Conservation (phyloP, 176 grass and related monocot species). For the Juncus inflexus region DNA sequence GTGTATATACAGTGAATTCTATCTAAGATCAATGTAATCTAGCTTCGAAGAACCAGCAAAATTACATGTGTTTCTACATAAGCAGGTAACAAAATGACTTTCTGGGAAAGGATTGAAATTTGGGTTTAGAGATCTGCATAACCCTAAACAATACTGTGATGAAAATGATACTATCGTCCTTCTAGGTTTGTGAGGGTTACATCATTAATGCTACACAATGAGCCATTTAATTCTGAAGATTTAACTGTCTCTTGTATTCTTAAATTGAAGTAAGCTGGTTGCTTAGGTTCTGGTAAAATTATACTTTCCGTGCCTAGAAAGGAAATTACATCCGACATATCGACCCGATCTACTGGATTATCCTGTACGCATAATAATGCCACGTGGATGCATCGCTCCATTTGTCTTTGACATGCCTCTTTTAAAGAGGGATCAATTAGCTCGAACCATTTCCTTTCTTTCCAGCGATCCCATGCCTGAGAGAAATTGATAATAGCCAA, state of each 20-base stretch:
- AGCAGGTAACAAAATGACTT: too few relatives aligned
- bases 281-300: constrained; percentile 15
- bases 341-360: constrained; percentile 11
- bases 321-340: constrained; percentile 14
- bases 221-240: constrained; percentile 3
- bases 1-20: too few relatives aligned
- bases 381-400: constrained; percentile 24
- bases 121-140: too few relatives aligned
- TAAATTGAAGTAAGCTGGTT: constrained; percentile 25
- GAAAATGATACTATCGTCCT: constrained; percentile 1
- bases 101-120: too few relatives aligned
- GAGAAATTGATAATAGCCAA: too few relatives aligned
- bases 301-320: constrained; percentile 13
- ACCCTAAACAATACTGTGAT: too few relatives aligned
- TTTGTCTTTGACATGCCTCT: neutral
- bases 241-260: constrained; percentile 14
- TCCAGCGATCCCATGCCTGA: constrained; percentile 21
- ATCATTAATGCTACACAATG: constrained; percentile 1
- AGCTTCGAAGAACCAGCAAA: too few relatives aligned
- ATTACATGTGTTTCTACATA: too few relatives aligned
- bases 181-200: constrained; percentile 6
- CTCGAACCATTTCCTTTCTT: constrained; percentile 2
- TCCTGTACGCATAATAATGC: constrained; percentile 23
- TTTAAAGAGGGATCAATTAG: constrained; percentile 3
- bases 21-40: too few relatives aligned